These are phyloP conservation scores for Acanthamoeba divionensis DNA, from an alignment of 208 protist genomes.

Conservation along the genomic window DNA sequence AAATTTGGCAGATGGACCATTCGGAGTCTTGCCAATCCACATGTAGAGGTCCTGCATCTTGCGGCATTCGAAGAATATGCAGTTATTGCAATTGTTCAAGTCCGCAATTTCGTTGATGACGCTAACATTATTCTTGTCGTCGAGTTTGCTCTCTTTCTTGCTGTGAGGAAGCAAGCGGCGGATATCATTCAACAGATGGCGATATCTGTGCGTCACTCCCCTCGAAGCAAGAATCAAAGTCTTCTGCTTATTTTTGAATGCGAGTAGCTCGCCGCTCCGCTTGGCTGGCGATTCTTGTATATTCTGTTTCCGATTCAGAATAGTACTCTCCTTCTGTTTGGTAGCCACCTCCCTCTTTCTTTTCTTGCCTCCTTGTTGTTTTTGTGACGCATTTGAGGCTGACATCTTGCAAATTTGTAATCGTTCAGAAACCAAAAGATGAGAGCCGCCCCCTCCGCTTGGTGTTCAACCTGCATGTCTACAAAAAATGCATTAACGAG, in stretches of 20 bases:
- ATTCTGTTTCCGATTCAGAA: background rate
- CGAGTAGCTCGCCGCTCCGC: background rate
- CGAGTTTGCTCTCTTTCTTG: constrained; percentile 76
- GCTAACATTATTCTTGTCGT: constrained; percentile 58
- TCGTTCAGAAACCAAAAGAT: background rate
- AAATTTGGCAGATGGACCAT: constrained; percentile 93
- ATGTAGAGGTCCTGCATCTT: constrained; percentile 89
- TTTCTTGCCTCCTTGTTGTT: background rate
- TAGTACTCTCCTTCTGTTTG: background rate
- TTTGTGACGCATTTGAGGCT: background rate
- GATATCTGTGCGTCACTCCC: constrained; percentile 87
- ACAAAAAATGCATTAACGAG: too few relatives aligned
- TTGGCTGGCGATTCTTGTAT: background rate
- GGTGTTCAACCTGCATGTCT: too few relatives aligned
- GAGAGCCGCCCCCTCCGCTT: too few relatives aligned
- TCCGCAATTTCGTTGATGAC: constrained; percentile 87
- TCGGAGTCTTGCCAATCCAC: constrained; percentile 90
- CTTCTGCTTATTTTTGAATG: constrained; percentile 87
- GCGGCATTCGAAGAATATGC: constrained; percentile 87
- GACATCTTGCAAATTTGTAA: background rate
- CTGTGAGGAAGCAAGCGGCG: constrained; percentile 91
- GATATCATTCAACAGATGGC: constrained; percentile 92
- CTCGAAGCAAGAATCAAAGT: constrained; percentile 89
- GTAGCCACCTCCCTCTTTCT: background rate
- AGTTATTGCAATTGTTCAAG: constrained; percentile 91